These are phyloP conservation scores for Lactifluus pinguis DNA, from an alignment of 768 basidiomycete genomes.

Conservation along the genomic window DNA sequence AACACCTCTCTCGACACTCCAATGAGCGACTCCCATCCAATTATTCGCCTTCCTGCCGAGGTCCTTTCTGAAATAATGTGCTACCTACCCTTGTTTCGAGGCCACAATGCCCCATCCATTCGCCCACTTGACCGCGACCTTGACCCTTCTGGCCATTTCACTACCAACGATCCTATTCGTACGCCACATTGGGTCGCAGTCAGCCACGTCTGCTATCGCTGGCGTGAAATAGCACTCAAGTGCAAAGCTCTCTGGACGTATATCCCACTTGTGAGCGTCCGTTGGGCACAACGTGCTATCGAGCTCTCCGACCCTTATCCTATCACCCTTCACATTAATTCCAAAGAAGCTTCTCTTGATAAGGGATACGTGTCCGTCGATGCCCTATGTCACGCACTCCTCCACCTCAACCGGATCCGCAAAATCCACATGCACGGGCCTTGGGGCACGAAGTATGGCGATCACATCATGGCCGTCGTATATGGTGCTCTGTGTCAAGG, in stretches of 20 bases:
- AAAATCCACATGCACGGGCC: constrained; percentile 4
- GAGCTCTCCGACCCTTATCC: constrained; percentile 10
- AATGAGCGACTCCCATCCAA: background rate
- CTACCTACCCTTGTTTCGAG: constrained; percentile 10
- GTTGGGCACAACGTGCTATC: constrained; percentile 9
- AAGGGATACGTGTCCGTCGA: constrained; percentile 10
- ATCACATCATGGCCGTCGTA: constrained; percentile 6
- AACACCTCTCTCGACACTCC: background rate
- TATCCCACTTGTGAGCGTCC: constrained; percentile 7
- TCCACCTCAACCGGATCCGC: background rate
- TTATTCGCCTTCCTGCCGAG: constrained; percentile 7
- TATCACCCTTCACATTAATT: constrained; percentile 7
- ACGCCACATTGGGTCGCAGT: constrained; percentile 18
- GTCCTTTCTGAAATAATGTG: constrained; percentile 14
- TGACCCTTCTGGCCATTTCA: constrained; percentile 9
- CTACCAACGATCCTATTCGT: constrained; percentile 7
- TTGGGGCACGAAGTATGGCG: constrained; percentile 14
- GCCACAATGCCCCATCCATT: constrained; percentile 6
- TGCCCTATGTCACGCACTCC: constrained; percentile 1
- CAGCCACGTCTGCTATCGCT: constrained; percentile 13
- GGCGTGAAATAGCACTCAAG: constrained; percentile 11
- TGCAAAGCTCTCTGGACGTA: constrained; percentile 14
- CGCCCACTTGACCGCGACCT: constrained; percentile 2
- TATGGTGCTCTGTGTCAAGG: background rate
- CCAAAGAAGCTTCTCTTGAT: constrained; percentile 7